phyloP scores from a whole-genome alignment of 345 rosid species.

The Acer yangbiense region DNA sequence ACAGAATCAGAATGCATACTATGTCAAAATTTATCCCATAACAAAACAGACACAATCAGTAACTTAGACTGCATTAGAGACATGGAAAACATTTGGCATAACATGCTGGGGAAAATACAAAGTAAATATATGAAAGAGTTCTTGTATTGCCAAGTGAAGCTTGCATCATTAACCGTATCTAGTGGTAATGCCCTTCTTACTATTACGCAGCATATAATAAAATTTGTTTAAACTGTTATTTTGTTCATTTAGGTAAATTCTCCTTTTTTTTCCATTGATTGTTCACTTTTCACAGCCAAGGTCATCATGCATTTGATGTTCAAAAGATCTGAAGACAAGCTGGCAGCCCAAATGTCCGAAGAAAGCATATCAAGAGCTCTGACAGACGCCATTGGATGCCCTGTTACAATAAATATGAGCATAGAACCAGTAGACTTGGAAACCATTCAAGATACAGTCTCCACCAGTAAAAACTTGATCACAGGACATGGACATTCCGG shows the following conservation, averaged over 20 bases:
- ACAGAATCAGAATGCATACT: background rate
- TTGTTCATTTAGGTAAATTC: background rate
- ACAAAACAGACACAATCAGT: constrained; percentile 8
- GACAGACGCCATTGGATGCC: constrained; percentile 27
- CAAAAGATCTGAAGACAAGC: constrained; percentile 32
- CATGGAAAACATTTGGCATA: constrained; percentile 33
- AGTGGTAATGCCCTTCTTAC: constrained; percentile 23
- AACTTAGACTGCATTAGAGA: constrained; percentile 19
- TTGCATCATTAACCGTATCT: constrained; percentile 37
- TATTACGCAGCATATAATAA: background rate
- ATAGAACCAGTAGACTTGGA: constrained; percentile 29
- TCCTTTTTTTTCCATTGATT: background rate
- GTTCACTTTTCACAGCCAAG: constrained; percentile 27
- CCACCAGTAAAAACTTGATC: constrained; percentile 5
- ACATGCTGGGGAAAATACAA: constrained; percentile 30
- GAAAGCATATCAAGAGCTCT: constrained; percentile 35
- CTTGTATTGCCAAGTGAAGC: constrained; percentile 32
- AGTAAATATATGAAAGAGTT: constrained; percentile 29
- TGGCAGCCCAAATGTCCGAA: constrained; percentile 35
- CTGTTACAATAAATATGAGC: constrained; percentile 34
- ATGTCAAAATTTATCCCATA: background rate
- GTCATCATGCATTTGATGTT: constrained; percentile 36
- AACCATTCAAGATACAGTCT: constrained; percentile 4
- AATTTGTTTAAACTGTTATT: background rate
- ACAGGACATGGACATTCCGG: constrained; percentile 22